A percentile compares a stretch with the other conserved stretches of the same genome.
These are phyloP conservation scores for Eutrema yunnanense DNA, from an alignment of 345 rosid species.

Conservation along the genomic window DNA sequence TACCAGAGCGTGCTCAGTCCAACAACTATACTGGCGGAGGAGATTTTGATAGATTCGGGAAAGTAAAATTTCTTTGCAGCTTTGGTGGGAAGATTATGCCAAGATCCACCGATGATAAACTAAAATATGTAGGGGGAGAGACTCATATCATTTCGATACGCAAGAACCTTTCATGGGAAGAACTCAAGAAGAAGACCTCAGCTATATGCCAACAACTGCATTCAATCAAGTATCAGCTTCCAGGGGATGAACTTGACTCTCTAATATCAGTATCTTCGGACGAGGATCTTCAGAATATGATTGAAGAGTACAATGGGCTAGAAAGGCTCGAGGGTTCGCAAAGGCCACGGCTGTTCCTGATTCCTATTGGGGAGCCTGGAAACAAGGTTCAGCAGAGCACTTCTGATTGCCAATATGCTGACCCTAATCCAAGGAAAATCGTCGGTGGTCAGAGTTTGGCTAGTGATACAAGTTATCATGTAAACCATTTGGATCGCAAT, in stretches of 20 bases:
- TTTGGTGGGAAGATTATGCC: conserved; percentile 64
- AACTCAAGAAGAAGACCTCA: conserved; percentile 50
- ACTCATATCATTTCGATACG: conserved; percentile 54
- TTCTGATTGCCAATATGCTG: conserved; percentile 42
- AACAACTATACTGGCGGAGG: conserved; percentile 26
- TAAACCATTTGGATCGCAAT: conserved; percentile 19
- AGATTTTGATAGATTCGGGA: conserved; percentile 29
- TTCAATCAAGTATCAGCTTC: conserved; percentile 64
- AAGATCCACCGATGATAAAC: conserved; percentile 59
- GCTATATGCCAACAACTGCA: conserved; percentile 46
- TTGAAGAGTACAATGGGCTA: conserved; percentile 54
- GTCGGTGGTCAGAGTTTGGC: conserved; percentile 5
- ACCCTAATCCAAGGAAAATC: conserved; percentile 22
- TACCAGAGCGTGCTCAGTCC: conserved; percentile 29
- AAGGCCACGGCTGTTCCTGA: conserved; percentile 52
- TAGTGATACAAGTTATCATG: conserved; percentile 37
- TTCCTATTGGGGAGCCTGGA: conserved; percentile 50
- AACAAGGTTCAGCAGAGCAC: conserved; percentile 32
- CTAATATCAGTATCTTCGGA: conserved; percentile 60
- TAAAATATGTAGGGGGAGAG: conserved; percentile 67
- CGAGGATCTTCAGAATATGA: conserved; percentile 66
- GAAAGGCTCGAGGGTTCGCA: conserved; percentile 48
- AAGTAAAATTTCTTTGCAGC: conserved; percentile 62
- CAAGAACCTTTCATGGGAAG: conserved; percentile 47
- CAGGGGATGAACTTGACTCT: conserved; percentile 67